Evolutionary conservation across 2,329 filamentous ascomycete genomes (phyloP), one percentile per base, ranked within the genome.

Genomic region (Nothophaeocryptopus gaeumannii): DNA sequence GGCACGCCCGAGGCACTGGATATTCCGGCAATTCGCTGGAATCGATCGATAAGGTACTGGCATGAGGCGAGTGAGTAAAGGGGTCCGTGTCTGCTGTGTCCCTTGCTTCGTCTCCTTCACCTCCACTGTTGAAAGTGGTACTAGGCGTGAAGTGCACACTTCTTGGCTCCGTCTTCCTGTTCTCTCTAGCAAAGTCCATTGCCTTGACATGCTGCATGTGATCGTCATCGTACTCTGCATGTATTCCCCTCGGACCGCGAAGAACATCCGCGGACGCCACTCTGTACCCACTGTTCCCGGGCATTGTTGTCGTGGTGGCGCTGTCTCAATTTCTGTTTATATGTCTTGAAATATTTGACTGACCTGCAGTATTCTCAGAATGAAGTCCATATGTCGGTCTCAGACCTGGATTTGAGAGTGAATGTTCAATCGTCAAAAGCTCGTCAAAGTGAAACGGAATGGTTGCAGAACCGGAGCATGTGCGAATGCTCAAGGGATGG

Each of bases 11-110:
- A 13, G 46, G 37, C 15, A 30, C 34, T n/a, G 31, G 35, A n/a
- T 49, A 44, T 40, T 39, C 13, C 9, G 52, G 50, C 31, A 50
- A 14, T 3, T 54, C 39, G 9, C 43, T 36, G 41, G 42, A 45
- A 14, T 37, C 47, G 9, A 50, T 45, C 5, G 52, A 50, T n/a
- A 47, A 44, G 32, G 50, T 36, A 29, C 45, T 54, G 9, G 53
- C 52, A 33, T 55, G 41, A 30, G 47, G 50, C 36, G 50, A 58
- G 35, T 52, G 53, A 32, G 55, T 58, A 42, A 55, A 55, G 26
- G 51, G 47, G 29, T 55, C 55, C 30, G 53, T 50, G 15, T 48
- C 51, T 20, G 44, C 40, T n/a, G 44, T 31, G 30, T 41, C 50
- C 3, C 48, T 14, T 36, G 45, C 20, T n/a, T 39, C 26, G 12